Conservation (phyloP, 2,329 filamentous ascomycete species). For the Verticillium dahliae region DNA sequence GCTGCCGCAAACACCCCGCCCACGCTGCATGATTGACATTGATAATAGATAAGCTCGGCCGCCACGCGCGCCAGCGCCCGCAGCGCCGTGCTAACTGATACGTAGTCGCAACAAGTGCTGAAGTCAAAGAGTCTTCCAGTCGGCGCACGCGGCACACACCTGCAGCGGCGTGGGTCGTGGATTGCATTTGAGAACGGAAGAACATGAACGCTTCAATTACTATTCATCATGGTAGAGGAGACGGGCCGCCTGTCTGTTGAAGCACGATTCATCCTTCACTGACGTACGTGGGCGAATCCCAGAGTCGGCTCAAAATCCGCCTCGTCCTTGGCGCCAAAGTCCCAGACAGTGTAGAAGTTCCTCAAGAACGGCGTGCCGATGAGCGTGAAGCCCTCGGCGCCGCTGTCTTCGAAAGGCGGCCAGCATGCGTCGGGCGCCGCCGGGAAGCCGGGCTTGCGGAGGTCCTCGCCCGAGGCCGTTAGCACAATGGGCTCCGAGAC, state of each 20-base stretch:
- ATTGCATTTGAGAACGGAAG: too few relatives aligned
- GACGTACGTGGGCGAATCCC: background rate
- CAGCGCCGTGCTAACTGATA: background rate
- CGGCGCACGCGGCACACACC: too few relatives aligned
- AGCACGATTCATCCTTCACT: background rate
- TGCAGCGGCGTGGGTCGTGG: too few relatives aligned
- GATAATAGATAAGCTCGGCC: slow-evolving; percentile 1
- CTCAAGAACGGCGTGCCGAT: slow-evolving; percentile 20
- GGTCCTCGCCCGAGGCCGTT: slow-evolving; percentile 19
- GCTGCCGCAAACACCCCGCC: background rate
- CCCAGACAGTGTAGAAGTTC: slow-evolving; percentile 25
- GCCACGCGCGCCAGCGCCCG: background rate
- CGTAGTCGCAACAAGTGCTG: background rate
- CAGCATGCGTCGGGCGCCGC: slow-evolving; percentile 24
- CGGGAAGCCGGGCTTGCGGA: slow-evolving; percentile 24
- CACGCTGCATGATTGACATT: background rate
- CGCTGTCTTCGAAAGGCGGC: slow-evolving; percentile 23
- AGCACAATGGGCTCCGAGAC: slow-evolving; percentile 15
- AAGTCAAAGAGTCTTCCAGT: background rate
- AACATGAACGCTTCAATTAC: background rate
- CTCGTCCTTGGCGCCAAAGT: slow-evolving; percentile 17
- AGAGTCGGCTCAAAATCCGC: background rate
- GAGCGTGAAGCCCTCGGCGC: slow-evolving; percentile 16
- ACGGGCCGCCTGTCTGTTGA: too few relatives aligned
- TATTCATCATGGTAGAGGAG: background rate